Evolutionary conservation across 805 yeast species (phyloP).

Genomic region (Kluyveromyces wickerhamii): DNA sequence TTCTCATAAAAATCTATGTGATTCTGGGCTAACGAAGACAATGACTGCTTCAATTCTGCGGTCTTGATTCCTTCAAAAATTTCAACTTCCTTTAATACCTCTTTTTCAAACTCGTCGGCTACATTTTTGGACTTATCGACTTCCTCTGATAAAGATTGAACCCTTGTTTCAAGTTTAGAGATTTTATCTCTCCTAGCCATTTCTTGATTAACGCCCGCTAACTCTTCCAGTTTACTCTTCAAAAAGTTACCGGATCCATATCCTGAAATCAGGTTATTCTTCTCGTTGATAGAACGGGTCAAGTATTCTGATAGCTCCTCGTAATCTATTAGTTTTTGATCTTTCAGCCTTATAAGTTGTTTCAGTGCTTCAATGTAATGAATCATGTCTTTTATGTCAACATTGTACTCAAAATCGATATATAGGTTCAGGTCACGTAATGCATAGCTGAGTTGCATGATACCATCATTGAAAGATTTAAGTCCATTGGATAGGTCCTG

Average conservation of each 20-base stretch:
- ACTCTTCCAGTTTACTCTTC: conserved; percentile 50
- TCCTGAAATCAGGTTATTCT: conserved; percentile 43
- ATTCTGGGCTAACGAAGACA: conserved; percentile 65
- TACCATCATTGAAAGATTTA: conserved; percentile 40
- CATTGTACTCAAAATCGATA: conserved; percentile 73
- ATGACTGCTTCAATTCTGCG: conserved; percentile 62
- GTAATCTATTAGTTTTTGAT: conserved; percentile 83
- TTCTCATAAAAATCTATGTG: conserved; percentile 67
- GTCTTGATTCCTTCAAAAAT: conserved; percentile 77
- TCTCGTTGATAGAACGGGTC: conserved; percentile 61
- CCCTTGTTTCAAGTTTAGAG: conserved; percentile 40
- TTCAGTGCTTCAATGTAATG: conserved; percentile 64
- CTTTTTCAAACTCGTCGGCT: conserved; percentile 48
- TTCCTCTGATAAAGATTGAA: conserved; percentile 42
- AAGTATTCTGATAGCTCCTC: conserved; percentile 80
- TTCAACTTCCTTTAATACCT: conserved; percentile 46
- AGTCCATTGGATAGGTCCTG: conserved; percentile 16
- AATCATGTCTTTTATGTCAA: conserved; percentile 78
- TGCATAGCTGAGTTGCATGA: conserved; percentile 37
- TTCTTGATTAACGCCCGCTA: conserved; percentile 57
- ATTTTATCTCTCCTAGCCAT: conserved; percentile 45
- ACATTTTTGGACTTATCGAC: conserved; percentile 42
- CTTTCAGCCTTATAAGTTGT: conserved; percentile 71
- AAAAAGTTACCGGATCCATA: conserved; percentile 46
- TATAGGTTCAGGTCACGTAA: conserved; percentile 38